Evolutionary conservation across 2,329 filamentous ascomycete genomes (phyloP), one percentile per base, ranked within the genome.

Genomic region (Thelonectria olida): DNA sequence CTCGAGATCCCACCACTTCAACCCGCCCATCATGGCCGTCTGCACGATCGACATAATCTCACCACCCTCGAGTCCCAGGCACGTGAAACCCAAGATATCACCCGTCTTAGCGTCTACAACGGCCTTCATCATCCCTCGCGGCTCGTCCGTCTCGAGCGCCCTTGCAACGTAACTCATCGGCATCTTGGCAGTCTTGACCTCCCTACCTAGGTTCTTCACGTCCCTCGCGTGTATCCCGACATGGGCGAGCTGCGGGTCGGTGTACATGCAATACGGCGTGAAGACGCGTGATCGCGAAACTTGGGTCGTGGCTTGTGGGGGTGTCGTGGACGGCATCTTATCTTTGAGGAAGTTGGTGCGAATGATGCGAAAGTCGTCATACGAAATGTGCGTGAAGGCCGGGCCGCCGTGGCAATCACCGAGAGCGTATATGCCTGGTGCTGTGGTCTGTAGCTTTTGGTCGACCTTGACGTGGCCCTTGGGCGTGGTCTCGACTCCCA

Each of bases 311-410:
- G 70, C 66, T 42, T 74, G 68, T 15, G 72, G 57, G 22, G 71
- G 70, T 15, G 70, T 70, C 2, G 69, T 68, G 45, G 66, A 31
- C 22, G 66, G 52, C n/a, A 72, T 64, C 20, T 67, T 51, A 5
- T 62, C 60, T 36, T 71, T 67, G 36, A 82, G 65, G 47, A 85
- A 66, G 61, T 84, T 85, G 61, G 76, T 72, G 22, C 79, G 76
- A 45, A 86, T 66, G 69, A 87, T 80, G 56, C 84, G 81, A 68
- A 80, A 85, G 72, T 86, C 83, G 70, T 86, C 83, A 73, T 85
- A 86, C 4, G 81, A 83, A 63, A 86, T 79, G 72, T 86, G 84
- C 2, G 84, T 86, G 69, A 86, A 86, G 13, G 82, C 82, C 7
- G 83, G 81, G 0, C 79, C 79, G 44, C 83, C 82, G 55, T 85